Percentiles rank a stretch among this genome's conserved stretches.
Conservation (phyloP, 768 basidiomycete species). For the Lentinula lateritia region DNA sequence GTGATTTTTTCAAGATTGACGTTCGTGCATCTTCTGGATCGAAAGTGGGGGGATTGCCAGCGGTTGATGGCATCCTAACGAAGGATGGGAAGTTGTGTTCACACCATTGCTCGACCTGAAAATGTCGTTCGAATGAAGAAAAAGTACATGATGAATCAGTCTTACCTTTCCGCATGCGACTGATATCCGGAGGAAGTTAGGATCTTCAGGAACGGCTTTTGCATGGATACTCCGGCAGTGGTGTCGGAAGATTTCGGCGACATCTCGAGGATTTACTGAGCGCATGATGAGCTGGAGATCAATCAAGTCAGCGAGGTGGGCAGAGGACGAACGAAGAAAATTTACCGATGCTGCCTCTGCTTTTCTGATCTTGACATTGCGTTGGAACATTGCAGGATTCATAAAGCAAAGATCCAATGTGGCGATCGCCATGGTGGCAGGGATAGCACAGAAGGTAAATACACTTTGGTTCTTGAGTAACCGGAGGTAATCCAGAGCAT, state of each 20-base stretch:
- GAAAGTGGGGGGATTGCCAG: conserved; percentile 22
- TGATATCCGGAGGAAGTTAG: conserved; percentile 78
- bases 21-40: conserved; percentile 55
- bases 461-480: conserved; percentile 86
- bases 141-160: conserved; percentile 1
- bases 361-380: conserved; percentile 93
- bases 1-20: conserved; percentile 37
- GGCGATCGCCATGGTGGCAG: conserved; percentile 92
- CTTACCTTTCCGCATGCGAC: conserved; percentile 80
- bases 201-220: conserved; percentile 75
- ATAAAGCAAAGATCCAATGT: conserved; percentile 90
- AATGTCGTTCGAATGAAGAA: neutral
- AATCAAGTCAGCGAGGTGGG: conserved; percentile 52
- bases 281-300: conserved; percentile 76
- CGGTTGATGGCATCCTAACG: conserved; percentile 36
- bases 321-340: conserved; percentile 7
- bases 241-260: conserved; percentile 81
- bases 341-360: conserved; percentile 80
- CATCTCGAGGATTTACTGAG: conserved; percentile 88
- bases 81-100: conserved; percentile 95
- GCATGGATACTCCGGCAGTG: conserved; percentile 80
- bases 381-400: conserved; percentile 81
- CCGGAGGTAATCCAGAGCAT: conserved; percentile 85
- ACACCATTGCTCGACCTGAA: conserved; percentile 87
- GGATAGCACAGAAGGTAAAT: conserved; percentile 95